A percentile compares a stretch with the other conserved stretches of the same genome.
phyloP scores from a whole-genome alignment of 371 early-diverging fungal species.

The Rhizopus arrhizus region DNA sequence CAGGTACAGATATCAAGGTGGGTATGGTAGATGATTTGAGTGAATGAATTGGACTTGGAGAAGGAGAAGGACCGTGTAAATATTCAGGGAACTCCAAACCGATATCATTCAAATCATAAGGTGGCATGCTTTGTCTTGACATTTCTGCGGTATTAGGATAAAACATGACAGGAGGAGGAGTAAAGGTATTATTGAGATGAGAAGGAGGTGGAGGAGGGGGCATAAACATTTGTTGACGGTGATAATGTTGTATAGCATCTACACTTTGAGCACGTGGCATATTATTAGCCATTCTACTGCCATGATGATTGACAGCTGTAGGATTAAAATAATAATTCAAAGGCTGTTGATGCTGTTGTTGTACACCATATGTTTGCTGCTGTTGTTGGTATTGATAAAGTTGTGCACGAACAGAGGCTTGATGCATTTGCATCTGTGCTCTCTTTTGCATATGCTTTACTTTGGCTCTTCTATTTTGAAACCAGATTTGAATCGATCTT shows the following conservation, averaged over 20 bases:
- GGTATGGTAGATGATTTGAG: conserved; percentile 14
- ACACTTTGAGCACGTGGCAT: conserved; percentile 44
- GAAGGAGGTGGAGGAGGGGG: conserved; percentile 17
- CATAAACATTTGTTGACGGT: conserved; percentile 15
- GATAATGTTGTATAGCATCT: conserved; percentile 31
- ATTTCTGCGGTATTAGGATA: conserved; percentile 16
- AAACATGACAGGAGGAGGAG: conserved; percentile 28
- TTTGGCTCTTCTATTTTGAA: conserved; percentile 98
- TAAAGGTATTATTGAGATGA: conserved; percentile 8
- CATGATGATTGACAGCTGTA: conserved; percentile 11
- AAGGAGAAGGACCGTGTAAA: conserved; percentile 34
- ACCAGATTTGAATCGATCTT: conserved; percentile 98
- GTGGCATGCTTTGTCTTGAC: conserved; percentile 39
- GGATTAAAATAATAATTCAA: conserved; percentile 9
- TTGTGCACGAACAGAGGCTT: conserved; percentile 37
- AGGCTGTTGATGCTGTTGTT: conserved; percentile 1
- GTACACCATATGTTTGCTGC: conserved; percentile 17
- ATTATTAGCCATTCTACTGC: conserved; percentile 15
- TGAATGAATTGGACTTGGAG: conserved; percentile 26
- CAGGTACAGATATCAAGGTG: conserved; percentile 48
- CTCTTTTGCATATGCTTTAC: conserved; percentile 75
- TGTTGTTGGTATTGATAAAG: conserved; percentile 32
- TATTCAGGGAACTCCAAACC: conserved; percentile 36
- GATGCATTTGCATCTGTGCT: conserved; percentile 53
- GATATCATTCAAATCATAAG: conserved; percentile 17